phyloP scores from a whole-genome alignment of 768 basidiomycete genomes.

The Trametes meyenii region DNA sequence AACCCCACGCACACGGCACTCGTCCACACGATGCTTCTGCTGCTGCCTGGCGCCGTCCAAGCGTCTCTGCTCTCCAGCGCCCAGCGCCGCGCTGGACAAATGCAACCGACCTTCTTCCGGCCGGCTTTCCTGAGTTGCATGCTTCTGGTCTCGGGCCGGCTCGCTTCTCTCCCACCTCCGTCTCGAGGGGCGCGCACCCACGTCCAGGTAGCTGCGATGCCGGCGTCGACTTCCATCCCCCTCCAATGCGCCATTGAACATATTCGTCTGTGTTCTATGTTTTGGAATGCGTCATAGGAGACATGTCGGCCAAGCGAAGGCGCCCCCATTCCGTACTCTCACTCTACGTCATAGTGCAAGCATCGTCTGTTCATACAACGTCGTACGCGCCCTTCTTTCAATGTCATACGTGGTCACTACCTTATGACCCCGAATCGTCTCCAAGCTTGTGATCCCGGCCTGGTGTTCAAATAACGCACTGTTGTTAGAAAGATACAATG shows the following conservation, averaged over 20 bases:
- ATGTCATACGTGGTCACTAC: neutral
- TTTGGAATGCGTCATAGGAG: neutral
- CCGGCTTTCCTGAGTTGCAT: neutral
- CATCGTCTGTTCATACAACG: neutral
- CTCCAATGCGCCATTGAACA: neutral
- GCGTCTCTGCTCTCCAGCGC: neutral
- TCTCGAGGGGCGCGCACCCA: neutral
- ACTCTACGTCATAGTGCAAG: neutral
- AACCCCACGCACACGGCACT: conserved; percentile 11
- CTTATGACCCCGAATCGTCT: neutral
- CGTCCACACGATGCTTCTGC: conserved; percentile 2
- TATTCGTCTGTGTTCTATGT: too few relatives aligned
- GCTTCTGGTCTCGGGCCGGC: conserved; percentile 13
- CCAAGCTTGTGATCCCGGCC: neutral
- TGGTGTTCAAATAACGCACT: too few relatives aligned
- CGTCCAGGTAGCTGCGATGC: neutral
- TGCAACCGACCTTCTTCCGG: conserved; percentile 7
- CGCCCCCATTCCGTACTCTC: neutral
- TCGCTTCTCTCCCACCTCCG: conserved; percentile 5
- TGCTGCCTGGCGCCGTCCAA: conserved; percentile 3
- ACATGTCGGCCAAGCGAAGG: neutral
- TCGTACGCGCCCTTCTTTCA: neutral
- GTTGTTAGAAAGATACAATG: neutral
- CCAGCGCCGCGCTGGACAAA: neutral
- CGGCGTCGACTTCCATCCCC: neutral